Base-by-base conservation (phyloP, 352 stramenopile genomes). In the Globisporangium irregulare region DNA sequence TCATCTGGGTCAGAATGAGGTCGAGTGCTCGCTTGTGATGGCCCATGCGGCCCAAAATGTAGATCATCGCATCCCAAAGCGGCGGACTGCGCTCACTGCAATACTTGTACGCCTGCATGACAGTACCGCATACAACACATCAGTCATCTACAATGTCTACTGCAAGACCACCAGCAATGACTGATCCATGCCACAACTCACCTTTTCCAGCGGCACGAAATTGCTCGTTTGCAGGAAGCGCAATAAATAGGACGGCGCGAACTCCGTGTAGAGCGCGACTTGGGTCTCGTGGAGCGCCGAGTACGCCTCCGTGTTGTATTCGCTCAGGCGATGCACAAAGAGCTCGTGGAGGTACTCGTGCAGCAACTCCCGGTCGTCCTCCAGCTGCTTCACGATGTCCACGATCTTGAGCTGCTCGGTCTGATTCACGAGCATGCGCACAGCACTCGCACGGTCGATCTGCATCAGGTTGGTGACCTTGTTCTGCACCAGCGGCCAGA, bases 61-160 rank as follows among this genome's bases (percentile, higher is more conserved):
- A 95, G 66, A 95, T 93, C 87, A 95, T 95, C 14, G 87, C 83
- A 58, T 93, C 85, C 85, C 85, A 95, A 1, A 93, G 69, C 24
- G 87, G 87, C 48, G 87, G 87, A 36, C 50, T 78, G 12, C 84
- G 87, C 22, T 92, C 81, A 36, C 77, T 89, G 64, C 87, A 95
- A 71, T 91, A 93, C 66, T 86, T 82, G 69, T 84, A 95, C 8
- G 84, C 85, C 84, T 94, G 32, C 24, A 56, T 15, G 5, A 65
- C 15, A 56, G 43, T 22, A 46, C 22, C 1, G 63, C 59, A n/a
- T 4, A 46, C 38, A 63, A 22, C 34, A 58, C 27, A 29, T 25
- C 25, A 63, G 15, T 22, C 38, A 56, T 8, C 27, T 24, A 56
- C 4, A 38, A 7, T 24, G 14, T 9, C 62, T 22, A 46, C 43